phyloP scores from a whole-genome alignment of 129 eudicot genomes.

The Oenanthe sinensis region DNA sequence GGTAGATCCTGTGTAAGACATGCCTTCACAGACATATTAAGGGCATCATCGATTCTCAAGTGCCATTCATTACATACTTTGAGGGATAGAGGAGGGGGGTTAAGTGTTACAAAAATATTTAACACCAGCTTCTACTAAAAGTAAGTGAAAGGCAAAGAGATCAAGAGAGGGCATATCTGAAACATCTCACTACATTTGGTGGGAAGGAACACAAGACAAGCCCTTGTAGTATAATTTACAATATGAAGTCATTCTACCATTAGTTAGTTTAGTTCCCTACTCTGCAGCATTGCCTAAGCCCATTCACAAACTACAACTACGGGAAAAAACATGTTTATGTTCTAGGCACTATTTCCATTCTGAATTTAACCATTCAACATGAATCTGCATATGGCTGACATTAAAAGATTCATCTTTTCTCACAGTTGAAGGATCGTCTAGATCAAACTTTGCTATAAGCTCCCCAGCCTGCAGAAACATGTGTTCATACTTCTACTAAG shows the following conservation, averaged over 20 bases:
- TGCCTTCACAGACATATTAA: too few relatives aligned
- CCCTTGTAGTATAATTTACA: background rate
- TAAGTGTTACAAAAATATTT: background rate
- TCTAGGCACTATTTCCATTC: background rate
- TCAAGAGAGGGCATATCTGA: background rate
- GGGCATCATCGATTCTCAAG: too few relatives aligned
- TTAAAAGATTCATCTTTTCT: slow-evolving; percentile 93
- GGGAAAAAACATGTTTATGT: background rate
- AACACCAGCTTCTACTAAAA: background rate
- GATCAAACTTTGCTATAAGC: slow-evolving; percentile 88
- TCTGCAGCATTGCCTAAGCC: background rate
- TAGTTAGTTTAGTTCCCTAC: background rate
- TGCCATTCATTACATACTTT: too few relatives aligned
- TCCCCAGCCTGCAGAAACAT: slow-evolving; percentile 70
- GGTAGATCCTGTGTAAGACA: too few relatives aligned
- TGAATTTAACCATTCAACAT: background rate
- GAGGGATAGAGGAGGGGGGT: too few relatives aligned
- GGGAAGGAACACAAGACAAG: background rate
- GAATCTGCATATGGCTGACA: slow-evolving; percentile 28
- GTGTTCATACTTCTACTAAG: slow-evolving; percentile 2
- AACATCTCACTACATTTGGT: background rate
- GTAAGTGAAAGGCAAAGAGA: background rate
- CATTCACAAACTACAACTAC: background rate
- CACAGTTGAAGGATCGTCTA: slow-evolving; percentile 97
- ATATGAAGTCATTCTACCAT: background rate